Base-by-base conservation (phyloP, 208 protist genomes). In the Trypanosoma caninum region DNA sequence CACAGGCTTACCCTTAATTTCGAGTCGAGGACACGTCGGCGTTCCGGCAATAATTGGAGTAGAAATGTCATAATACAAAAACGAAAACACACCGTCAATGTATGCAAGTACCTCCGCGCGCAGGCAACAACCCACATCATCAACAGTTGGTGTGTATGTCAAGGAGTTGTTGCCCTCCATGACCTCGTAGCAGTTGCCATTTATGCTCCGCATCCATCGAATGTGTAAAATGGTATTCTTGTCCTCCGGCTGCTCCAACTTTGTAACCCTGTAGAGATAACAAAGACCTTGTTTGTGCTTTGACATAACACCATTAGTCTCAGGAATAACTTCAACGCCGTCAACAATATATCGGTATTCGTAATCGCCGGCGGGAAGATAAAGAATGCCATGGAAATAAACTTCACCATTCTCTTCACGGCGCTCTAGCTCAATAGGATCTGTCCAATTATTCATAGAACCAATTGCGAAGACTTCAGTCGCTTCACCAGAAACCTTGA, bases 301-400 rank as follows among this genome's bases (percentile, higher is more conserved):
- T 69, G 88, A 95, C 20, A 76, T 74, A 35, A 89, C 83, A 45
- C 74, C 78, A 74, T 85, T 87, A n/a, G 66, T 62, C 28, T 94
- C 87, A 51, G 89, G 87, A 48, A 90, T 78, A 74, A 91, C 91
- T 69, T 94, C 89, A 22, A 84, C 85, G 58, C 88, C 88, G 65
- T 97, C 89, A 22, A 97, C 84, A 65, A 97, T 97, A 78, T 95
- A 97, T 37, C 91, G 83, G 76, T 97, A 95, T 69, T 97, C 91
- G 76, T 97, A 95, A 31, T 94, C 84, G 48, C 81, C 89, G 1
- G 84, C 75, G 50, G 88, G 87, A 31, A 97, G 76, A 64, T 97
- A 97, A 16, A 97, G 74, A 50, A 84, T 97, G 20, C 87, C 95
- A 61, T 94, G 89, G 66, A 95, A 97, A 66, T 82, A 93, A 52